Evolutionary conservation across 495 filamentous ascomycete species (phyloP).

Genomic region (Penicillium daleae): DNA sequence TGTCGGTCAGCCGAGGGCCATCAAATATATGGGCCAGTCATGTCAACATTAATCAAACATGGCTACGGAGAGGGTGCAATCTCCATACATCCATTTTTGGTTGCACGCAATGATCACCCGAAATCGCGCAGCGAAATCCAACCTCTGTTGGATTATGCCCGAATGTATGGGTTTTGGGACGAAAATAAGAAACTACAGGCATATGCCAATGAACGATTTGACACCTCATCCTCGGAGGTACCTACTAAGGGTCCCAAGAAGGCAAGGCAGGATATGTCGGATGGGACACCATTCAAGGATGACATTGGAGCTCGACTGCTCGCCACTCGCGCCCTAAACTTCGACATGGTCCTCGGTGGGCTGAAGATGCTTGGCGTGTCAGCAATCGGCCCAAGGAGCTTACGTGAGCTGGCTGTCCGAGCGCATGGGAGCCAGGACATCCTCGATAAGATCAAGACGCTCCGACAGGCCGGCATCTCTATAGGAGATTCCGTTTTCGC

Average conservation of each 20-base stretch:
- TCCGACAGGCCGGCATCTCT: conserved; percentile 62
- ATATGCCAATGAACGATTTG: conserved; percentile 33
- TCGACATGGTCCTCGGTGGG: conserved; percentile 66
- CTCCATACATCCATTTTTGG: conserved; percentile 62
- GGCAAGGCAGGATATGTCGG: conserved; percentile 11
- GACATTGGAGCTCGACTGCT: conserved; percentile 70
- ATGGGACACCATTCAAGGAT: conserved; percentile 52
- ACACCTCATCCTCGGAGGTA: neutral
- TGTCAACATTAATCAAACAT: conserved; percentile 57
- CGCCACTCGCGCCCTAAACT: conserved; percentile 66
- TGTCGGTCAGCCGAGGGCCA: conserved; percentile 46
- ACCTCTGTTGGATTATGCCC: conserved; percentile 46
- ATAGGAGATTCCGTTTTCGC: conserved; percentile 62
- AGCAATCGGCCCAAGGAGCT: conserved; percentile 69
- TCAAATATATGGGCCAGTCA: conserved; percentile 62
- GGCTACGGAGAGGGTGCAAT: conserved; percentile 54
- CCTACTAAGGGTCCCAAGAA: neutral
- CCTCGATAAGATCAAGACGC: conserved; percentile 54
- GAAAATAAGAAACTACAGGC: conserved; percentile 27
- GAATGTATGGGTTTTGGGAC: conserved; percentile 34
- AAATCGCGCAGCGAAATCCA: conserved; percentile 37
- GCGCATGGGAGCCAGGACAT: conserved; percentile 58
- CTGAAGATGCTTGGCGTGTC: conserved; percentile 67
- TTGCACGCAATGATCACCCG: conserved; percentile 55
- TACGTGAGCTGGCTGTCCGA: conserved; percentile 71